A percentile compares a stretch with the other conserved stretches of the same genome.
phyloP scores from a whole-genome alignment of 495 filamentous ascomycete genomes.

The Opeltia flavorubescens region DNA sequence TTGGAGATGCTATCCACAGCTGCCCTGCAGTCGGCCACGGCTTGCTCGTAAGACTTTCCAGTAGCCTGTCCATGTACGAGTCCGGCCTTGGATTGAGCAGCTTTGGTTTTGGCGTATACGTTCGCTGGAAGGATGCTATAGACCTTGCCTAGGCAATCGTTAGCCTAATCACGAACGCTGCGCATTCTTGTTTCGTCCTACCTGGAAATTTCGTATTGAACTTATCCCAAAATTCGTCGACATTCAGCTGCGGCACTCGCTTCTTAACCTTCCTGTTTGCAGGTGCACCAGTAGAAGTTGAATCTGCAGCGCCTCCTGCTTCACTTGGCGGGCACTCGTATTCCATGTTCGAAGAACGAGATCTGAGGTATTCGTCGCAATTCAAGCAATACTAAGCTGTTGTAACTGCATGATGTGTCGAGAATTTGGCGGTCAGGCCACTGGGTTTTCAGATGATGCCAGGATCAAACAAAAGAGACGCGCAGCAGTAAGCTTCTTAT shows the following conservation, averaged over 20 bases:
- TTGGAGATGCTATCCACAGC: constrained; percentile 71
- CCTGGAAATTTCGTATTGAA: constrained; percentile 54
- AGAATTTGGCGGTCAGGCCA: too few relatives aligned
- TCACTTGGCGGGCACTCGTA: background rate
- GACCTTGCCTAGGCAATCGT: constrained; percentile 36
- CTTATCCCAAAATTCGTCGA: constrained; percentile 68
- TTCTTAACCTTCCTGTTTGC: constrained; percentile 30
- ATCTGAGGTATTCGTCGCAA: background rate
- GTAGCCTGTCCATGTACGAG: constrained; percentile 40
- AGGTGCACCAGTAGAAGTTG: background rate
- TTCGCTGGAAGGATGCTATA: constrained; percentile 63
- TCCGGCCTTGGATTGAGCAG: constrained; percentile 37
- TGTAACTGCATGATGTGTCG: too few relatives aligned
- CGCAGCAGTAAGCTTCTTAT: background rate
- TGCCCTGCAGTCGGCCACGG: constrained; percentile 48
- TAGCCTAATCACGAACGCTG: background rate
- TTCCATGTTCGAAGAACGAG: background rate
- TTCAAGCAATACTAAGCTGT: too few relatives aligned
- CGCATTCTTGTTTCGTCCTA: constrained; percentile 22
- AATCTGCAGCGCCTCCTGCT: background rate
- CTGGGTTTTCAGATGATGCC: too few relatives aligned
- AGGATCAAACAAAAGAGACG: background rate
- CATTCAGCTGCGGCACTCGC: constrained; percentile 51
- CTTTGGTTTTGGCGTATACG: constrained; percentile 48
- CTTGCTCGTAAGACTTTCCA: constrained; percentile 57